A percentile compares a stretch with the other conserved stretches of the same genome.
phyloP scores from a whole-genome alignment of 495 filamentous ascomycete species.

The Elasticomyces elasticus region DNA sequence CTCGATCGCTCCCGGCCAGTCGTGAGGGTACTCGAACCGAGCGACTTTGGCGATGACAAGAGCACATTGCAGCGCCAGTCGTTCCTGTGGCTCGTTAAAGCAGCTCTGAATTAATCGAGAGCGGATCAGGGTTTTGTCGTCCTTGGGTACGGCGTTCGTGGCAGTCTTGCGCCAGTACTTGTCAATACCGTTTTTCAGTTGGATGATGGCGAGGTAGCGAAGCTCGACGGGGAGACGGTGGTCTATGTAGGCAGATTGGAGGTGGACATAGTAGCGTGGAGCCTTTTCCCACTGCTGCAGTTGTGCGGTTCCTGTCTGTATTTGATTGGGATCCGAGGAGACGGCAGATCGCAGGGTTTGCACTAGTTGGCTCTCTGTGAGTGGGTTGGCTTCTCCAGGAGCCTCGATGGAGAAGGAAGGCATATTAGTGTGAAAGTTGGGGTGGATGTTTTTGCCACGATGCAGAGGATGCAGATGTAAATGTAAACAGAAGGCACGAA shows the following conservation, averaged over 20 bases:
- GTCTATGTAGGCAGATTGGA: conserved; percentile 73
- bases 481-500: neutral
- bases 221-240: conserved; percentile 60
- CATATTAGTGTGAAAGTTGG: conserved; percentile 4
- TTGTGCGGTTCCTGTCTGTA: conserved; percentile 72
- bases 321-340: conserved; percentile 61
- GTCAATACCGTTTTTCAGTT: conserved; percentile 91
- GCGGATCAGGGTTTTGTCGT: conserved; percentile 67
- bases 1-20: conserved; percentile 55
- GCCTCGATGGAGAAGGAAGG: conserved; percentile 38
- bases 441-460: too few relatives aligned
- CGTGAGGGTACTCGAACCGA: conserved; percentile 74
- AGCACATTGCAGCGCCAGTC: conserved; percentile 75
- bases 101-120: conserved; percentile 60
- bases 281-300: conserved; percentile 75
- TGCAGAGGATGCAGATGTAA: neutral
- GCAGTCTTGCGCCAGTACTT: conserved; percentile 79
- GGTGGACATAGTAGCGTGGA: conserved; percentile 61
- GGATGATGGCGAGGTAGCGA: conserved; percentile 82
- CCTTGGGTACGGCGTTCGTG: conserved; percentile 56
- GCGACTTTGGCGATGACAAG: conserved; percentile 79
- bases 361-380: conserved; percentile 57
- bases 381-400: conserved; percentile 51
- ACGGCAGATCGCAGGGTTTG: conserved; percentile 60
- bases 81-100: conserved; percentile 59